These are phyloP conservation scores for Eimeria maxima DNA, from an alignment of 169 alveolate genomes.

Conservation along the genomic window DNA sequence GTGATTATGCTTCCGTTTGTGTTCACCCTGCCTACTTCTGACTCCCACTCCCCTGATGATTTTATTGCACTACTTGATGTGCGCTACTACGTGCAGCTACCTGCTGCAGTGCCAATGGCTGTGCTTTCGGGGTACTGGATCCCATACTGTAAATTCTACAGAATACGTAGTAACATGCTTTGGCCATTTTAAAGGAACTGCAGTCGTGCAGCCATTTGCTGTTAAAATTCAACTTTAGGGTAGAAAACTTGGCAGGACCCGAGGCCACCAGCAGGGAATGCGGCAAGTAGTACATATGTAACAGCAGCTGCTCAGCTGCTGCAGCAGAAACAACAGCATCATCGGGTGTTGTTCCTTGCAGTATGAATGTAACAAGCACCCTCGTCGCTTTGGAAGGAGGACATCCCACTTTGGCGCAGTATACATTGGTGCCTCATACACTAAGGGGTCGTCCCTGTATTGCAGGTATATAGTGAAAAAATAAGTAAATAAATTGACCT, in stretches of 20 bases:
- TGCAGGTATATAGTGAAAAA: too few species aligned
- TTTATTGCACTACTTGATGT: not conserved
- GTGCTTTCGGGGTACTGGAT: too few species aligned
- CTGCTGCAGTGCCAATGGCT: not conserved
- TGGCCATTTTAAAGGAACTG: not conserved
- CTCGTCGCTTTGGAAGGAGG: not conserved
- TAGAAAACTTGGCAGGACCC: too few species aligned
- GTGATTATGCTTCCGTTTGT: not conserved
- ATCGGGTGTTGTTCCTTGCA: not conserved
- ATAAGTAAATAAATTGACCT: too few species aligned
- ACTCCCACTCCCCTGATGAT: not conserved
- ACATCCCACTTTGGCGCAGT: too few species aligned
- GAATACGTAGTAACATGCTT: not conserved
- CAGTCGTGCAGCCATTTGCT: not conserved
- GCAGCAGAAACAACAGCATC: not conserved
- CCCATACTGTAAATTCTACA: not conserved
- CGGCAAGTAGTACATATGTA: not conserved
- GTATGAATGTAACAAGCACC: not conserved
- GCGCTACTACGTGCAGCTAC: too few species aligned
- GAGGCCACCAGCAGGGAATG: not conserved
- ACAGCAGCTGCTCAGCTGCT: not conserved
- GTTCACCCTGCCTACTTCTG: not conserved
- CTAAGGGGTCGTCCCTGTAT: too few species aligned
- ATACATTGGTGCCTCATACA: too few species aligned
- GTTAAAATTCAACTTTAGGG: not conserved